A percentile compares a stretch with the other conserved stretches of the same genome.
Evolutionary conservation across 495 filamentous ascomycete genomes (phyloP).

Genomic region (Apiosordaria backusii): DNA sequence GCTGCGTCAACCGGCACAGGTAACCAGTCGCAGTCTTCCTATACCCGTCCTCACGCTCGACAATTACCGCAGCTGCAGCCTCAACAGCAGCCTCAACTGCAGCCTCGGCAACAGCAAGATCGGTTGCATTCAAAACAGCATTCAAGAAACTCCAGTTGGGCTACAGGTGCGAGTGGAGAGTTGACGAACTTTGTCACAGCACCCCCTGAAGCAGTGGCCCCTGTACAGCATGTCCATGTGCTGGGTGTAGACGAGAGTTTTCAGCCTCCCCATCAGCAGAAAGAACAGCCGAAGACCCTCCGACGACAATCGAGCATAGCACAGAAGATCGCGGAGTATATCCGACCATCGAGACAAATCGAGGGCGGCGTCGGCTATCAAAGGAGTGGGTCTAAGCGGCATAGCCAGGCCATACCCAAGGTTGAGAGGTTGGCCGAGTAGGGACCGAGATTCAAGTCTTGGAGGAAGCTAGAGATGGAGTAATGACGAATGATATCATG

Average conservation of each 20-base stretch:
- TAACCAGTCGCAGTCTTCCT: neutral
- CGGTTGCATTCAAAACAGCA: neutral
- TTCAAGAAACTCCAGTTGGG: slow-evolving; percentile 19
- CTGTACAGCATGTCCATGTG: neutral
- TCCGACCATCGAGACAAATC: slow-evolving; percentile 24
- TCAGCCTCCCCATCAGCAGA: neutral
- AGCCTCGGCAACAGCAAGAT: neutral
- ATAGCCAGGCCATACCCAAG: neutral
- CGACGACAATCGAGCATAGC: slow-evolving; percentile 27
- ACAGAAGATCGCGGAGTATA: slow-evolving; percentile 29
- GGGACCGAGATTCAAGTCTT: neutral
- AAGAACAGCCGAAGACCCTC: slow-evolving; percentile 18
- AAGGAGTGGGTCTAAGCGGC: neutral
- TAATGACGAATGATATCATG: neutral
- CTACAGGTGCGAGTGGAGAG: neutral
- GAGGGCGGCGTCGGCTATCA: neutral
- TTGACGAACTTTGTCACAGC: neutral
- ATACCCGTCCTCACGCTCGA: neutral
- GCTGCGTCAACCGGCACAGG: neutral
- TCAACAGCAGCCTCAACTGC: neutral
- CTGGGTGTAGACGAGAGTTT: slow-evolving; percentile 6
- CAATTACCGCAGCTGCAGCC: neutral
- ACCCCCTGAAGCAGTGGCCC: too few species aligned
- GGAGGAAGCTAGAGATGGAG: neutral
- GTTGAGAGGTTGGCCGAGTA: slow-evolving; percentile 14